Evolutionary conservation across 805 yeast genomes (phyloP).

Genomic region (Yamadazyma insecticola): DNA sequence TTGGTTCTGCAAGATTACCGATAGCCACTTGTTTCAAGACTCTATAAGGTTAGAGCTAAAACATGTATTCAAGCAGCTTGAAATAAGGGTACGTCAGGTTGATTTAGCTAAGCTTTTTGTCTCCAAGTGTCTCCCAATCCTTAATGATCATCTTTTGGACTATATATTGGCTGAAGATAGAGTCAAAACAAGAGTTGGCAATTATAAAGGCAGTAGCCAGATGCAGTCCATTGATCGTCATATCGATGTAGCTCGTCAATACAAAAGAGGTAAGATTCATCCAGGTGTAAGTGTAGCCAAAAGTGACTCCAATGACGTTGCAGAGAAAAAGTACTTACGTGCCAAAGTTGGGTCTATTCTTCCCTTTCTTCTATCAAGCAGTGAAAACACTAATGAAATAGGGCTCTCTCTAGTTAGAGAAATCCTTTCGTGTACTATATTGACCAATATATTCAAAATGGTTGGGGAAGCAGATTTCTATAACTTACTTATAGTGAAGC

Average conservation of each 20-base stretch:
- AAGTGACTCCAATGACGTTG: conserved; percentile 18
- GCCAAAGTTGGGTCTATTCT: conserved; percentile 37
- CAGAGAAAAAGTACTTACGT: conserved; percentile 49
- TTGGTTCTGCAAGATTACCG: conserved; percentile 52
- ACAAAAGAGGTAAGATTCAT: conserved; percentile 53
- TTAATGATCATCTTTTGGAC: conserved; percentile 58
- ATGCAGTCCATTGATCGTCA: conserved; percentile 29
- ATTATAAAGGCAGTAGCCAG: conserved; percentile 11
- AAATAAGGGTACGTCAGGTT: conserved; percentile 33
- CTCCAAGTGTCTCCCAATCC: conserved; percentile 53
- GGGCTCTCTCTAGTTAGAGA: conserved; percentile 55
- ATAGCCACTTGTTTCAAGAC: conserved; percentile 24
- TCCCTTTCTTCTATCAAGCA: conserved; percentile 44
- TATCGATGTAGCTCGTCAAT: conserved; percentile 38
- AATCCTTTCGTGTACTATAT: conserved; percentile 46
- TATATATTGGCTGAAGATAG: conserved; percentile 42
- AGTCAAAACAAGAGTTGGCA: conserved; percentile 20
- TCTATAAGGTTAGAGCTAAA: conserved; percentile 43
- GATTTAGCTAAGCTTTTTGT: conserved; percentile 59
- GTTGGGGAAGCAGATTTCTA: conserved; percentile 71
- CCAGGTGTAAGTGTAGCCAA: conserved; percentile 43
- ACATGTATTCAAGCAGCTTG: conserved; percentile 36
- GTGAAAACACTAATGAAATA: conserved; percentile 45
- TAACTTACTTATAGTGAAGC: conserved; percentile 58
- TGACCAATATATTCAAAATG: conserved; percentile 51